Conservation (phyloP, 257 asterid species). For the Solanum bukasovii region DNA sequence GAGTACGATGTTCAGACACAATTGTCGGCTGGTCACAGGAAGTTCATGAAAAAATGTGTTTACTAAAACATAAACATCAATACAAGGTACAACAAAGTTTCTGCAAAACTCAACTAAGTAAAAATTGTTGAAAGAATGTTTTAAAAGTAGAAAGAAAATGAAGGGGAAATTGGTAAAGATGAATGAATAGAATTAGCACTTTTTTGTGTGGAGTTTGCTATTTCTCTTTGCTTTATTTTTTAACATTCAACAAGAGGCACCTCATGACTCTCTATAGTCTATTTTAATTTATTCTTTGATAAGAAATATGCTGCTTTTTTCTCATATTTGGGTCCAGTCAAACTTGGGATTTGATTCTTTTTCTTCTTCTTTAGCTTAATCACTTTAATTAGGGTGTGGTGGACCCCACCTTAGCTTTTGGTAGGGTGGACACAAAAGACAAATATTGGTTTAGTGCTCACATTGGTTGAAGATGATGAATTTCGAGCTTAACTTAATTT, state of each 20-base stretch:
- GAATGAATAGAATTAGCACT: constrained; percentile 1
- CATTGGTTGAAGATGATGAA: not conserved
- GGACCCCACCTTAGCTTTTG: not conserved
- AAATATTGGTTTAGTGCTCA: not conserved
- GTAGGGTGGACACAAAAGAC: not conserved
- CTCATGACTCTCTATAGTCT: not conserved
- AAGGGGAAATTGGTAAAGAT: not conserved
- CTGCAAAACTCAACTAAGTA: not conserved
- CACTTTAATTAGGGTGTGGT: not conserved
- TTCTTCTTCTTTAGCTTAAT: not conserved
- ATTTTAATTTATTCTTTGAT: not conserved
- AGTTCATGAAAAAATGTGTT: constrained; percentile 24
- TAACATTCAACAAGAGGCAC: not conserved
- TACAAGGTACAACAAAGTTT: not conserved
- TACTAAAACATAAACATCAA: not conserved
- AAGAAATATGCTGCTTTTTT: constrained; percentile 11
- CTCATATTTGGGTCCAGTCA: constrained; percentile 45
- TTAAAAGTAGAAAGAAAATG: not conserved
- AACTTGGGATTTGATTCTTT: constrained; percentile 66
- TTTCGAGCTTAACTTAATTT: not conserved
- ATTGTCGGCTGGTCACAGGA: constrained; percentile 81
- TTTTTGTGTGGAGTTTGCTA: not conserved
- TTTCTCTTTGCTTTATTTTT: not conserved
- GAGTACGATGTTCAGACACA: constrained; percentile 78
- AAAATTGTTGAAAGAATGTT: not conserved